These are phyloP conservation scores for Fraxinus paxiana DNA, from an alignment of 305 asterid species.

Conservation along the genomic window DNA sequence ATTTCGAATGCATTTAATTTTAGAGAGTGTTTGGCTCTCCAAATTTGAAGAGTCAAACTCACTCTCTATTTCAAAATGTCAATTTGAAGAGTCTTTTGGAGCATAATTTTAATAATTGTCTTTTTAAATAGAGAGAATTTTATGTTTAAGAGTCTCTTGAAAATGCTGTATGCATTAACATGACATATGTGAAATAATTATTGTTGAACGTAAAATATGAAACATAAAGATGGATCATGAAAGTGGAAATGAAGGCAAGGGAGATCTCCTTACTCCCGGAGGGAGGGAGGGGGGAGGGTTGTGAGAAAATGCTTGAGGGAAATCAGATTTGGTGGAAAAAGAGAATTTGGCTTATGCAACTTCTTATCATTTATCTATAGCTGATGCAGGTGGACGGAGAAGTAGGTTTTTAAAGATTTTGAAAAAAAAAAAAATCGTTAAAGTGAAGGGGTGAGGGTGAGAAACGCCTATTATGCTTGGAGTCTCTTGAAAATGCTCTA, in stretches of 20 bases:
- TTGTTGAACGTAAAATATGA: constrained; percentile 11
- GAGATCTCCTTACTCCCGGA: constrained; percentile 7
- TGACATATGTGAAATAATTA: neutral
- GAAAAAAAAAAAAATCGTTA: neutral
- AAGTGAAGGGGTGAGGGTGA: neutral
- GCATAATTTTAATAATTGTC: neutral
- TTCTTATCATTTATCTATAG: constrained; percentile 6
- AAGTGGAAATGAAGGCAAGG: neutral
- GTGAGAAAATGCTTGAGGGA: neutral
- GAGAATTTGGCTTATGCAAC: neutral
- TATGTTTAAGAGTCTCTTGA: neutral
- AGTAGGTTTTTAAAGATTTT: neutral
- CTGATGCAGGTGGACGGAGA: neutral
- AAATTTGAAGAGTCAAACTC: neutral
- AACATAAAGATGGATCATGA: neutral
- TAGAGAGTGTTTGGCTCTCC: neutral
- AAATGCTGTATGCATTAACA: neutral
- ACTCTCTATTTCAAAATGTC: neutral
- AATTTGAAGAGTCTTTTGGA: neutral
- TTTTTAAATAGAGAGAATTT: neutral
- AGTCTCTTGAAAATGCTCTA: neutral
- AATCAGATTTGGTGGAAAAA: neutral
- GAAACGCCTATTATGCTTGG: neutral
- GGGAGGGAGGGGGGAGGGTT: neutral
- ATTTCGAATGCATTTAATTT: too few species aligned